phyloP scores from a whole-genome alignment of 2,329 filamentous ascomycete genomes.

The Trichoderma sp. region DNA sequence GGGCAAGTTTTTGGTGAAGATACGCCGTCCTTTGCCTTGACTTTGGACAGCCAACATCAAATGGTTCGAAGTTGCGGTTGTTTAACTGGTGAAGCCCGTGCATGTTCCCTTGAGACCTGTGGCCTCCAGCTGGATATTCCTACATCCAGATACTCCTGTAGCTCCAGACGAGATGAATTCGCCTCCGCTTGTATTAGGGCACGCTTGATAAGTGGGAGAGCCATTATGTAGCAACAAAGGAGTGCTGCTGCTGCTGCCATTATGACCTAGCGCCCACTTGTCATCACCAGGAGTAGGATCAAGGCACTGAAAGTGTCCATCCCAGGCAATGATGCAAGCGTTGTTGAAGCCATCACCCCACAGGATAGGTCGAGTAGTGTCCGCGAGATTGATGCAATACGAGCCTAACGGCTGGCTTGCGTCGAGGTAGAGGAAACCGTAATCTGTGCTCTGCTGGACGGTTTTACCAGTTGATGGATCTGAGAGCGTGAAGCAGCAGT shows the following conservation, averaged over 20 bases:
- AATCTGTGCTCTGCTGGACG: slow-evolving; percentile 28
- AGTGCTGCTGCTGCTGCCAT: slow-evolving; percentile 22
- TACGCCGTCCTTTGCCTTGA: neutral
- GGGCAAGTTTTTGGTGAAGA: neutral
- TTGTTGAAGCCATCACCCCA: slow-evolving; percentile 29
- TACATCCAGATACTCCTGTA: slow-evolving; percentile 25
- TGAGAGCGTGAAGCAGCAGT: slow-evolving; percentile 35
- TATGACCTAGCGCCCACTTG: slow-evolving; percentile 29
- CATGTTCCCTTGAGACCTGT: slow-evolving; percentile 30
- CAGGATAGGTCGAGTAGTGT: slow-evolving; percentile 26
- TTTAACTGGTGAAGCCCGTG: slow-evolving; percentile 4
- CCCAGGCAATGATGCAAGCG: slow-evolving; percentile 33
- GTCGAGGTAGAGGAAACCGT: slow-evolving; percentile 30
- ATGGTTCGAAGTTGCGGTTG: neutral
- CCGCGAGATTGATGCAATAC: slow-evolving; percentile 33
- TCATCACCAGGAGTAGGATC: slow-evolving; percentile 32
- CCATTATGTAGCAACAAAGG: slow-evolving; percentile 29
- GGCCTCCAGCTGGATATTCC: slow-evolving; percentile 27
- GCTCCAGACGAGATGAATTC: slow-evolving; percentile 27
- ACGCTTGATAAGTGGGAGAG: slow-evolving; percentile 27
- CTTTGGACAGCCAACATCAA: neutral
- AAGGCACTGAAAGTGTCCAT: slow-evolving; percentile 31
- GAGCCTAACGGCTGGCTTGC: slow-evolving; percentile 27
- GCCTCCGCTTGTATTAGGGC: slow-evolving; percentile 25
- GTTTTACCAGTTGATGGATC: slow-evolving; percentile 26